These are phyloP conservation scores for Anisogramma anomala DNA, from an alignment of 2,329 filamentous ascomycete genomes.

Conservation along the genomic window DNA sequence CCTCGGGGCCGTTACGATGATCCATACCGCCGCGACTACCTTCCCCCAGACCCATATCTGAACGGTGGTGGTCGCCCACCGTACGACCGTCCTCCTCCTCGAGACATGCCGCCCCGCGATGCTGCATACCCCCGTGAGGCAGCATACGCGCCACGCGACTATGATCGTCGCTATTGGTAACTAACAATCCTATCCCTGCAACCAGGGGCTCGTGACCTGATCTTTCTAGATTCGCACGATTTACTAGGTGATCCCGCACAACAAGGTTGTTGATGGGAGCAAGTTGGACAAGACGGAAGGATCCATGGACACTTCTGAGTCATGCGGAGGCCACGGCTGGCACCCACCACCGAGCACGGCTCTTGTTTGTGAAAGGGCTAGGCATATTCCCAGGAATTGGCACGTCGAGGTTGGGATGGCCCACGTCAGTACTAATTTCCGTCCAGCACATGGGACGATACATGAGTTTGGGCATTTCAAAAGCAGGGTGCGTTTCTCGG, in stretches of 20 bases:
- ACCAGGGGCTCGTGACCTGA: constrained; percentile 16
- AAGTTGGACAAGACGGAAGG: background rate
- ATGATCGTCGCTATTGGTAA: constrained; percentile 41
- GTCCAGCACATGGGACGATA: no score
- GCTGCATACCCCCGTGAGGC: constrained; percentile 36
- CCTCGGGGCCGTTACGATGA: constrained; percentile 62
- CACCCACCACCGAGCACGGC: no score
- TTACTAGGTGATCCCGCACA: constrained; percentile 1
- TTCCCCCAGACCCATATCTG: constrained; percentile 49
- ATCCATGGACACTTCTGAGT: background rate
- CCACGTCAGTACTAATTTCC: no score
- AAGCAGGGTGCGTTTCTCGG: constrained; percentile 5
- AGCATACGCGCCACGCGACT: constrained; percentile 35
- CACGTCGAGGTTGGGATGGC: no score
- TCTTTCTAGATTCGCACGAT: constrained; percentile 12
- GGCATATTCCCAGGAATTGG: no score
- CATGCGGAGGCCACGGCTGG: constrained; percentile 1
- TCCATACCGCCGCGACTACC: constrained; percentile 60
- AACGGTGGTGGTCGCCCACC: constrained; percentile 36
- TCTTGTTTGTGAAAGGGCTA: no score
- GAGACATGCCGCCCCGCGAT: constrained; percentile 40
- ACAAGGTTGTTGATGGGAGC: constrained; percentile 9
- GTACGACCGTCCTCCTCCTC: constrained; percentile 42
- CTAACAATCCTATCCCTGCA: constrained; percentile 11
- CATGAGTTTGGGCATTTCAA: no score